A percentile compares a stretch with the other conserved stretches of the same genome.
These are phyloP conservation scores for Thecaphora thlaspeos DNA, from an alignment of 1,284 basidiomycete species.

Conservation along the genomic window DNA sequence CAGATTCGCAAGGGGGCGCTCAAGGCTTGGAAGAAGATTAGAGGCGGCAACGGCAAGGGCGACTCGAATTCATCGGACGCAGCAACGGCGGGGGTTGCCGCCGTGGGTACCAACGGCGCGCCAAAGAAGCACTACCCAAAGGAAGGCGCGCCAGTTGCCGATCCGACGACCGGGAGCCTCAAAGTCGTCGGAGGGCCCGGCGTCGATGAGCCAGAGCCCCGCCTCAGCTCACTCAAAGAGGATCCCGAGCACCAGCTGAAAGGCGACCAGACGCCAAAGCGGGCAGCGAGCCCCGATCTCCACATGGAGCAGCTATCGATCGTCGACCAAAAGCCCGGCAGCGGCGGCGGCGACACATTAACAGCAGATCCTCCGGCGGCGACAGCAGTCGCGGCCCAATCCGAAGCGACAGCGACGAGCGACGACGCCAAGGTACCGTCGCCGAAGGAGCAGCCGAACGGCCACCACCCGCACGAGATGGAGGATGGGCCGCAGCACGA, in stretches of 20 bases:
- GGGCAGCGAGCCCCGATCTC: slow-evolving; percentile 14
- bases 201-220: slow-evolving; percentile 13
- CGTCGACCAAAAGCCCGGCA: too few species aligned
- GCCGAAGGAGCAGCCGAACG: slow-evolving; percentile 8
- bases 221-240: neutral
- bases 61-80: too few species aligned
- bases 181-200: slow-evolving; percentile 14
- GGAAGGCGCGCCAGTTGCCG: slow-evolving; percentile 27
- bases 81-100: slow-evolving; percentile 9
- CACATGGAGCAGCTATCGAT: slow-evolving; percentile 14
- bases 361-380: slow-evolving; percentile 23
- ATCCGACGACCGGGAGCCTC: slow-evolving; percentile 26
- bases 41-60: slow-evolving; percentile 23
- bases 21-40: slow-evolving; percentile 39
- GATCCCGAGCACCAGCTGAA: neutral
- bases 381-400: too few species aligned
- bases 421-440: slow-evolving; percentile 17
- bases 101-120: neutral
- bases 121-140: slow-evolving; percentile 29
- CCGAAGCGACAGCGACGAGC: slow-evolving; percentile 20
- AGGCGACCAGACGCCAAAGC: slow-evolving; percentile 22
- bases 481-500: slow-evolving; percentile 30
- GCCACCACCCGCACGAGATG: slow-evolving; percentile 28
- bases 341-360: too few species aligned
- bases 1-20: slow-evolving; percentile 39